These are phyloP conservation scores for Aureobasidium sp. DNA, from an alignment of 2,329 filamentous ascomycete genomes.

Conservation along the genomic window DNA sequence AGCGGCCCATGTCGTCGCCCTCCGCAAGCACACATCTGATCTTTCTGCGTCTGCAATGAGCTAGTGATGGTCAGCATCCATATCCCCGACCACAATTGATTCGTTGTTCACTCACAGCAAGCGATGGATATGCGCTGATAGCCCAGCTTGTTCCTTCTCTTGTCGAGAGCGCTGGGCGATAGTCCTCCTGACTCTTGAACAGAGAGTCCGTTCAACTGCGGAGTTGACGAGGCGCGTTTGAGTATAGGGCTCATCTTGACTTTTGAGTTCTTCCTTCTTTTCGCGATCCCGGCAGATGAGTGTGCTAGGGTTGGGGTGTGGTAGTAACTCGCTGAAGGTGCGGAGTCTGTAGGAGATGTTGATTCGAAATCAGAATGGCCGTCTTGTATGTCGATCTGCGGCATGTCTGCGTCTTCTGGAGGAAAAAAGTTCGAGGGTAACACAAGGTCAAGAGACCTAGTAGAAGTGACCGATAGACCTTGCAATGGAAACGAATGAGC, in stretches of 20 bases:
- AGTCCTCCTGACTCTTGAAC: background rate
- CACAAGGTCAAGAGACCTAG: background rate
- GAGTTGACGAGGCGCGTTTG: conserved; percentile 11
- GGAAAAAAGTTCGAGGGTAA: background rate
- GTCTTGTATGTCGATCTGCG: background rate
- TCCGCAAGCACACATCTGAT: conserved; percentile 78
- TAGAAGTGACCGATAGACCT: background rate
- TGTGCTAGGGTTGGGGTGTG: background rate
- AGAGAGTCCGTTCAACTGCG: conserved; percentile 1
- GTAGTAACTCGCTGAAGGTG: background rate
- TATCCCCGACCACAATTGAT: background rate
- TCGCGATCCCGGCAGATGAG: background rate
- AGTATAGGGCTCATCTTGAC: conserved; percentile 12
- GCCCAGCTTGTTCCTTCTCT: conserved; percentile 70
- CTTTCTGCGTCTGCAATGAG: conserved; percentile 85
- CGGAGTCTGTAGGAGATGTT: background rate
- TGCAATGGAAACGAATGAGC: background rate
- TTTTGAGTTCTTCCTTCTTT: conserved; percentile 13
- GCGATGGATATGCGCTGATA: conserved; percentile 94
- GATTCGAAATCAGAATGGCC: background rate
- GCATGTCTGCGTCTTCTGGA: background rate
- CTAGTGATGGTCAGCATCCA: conserved; percentile 39
- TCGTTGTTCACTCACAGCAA: conserved; percentile 62
- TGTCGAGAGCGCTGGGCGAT: conserved; percentile 5
- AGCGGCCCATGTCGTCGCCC: conserved; percentile 65